These are phyloP conservation scores for Mucor saturninus DNA, from an alignment of 371 early-diverging fungal species.

Conservation along the genomic window DNA sequence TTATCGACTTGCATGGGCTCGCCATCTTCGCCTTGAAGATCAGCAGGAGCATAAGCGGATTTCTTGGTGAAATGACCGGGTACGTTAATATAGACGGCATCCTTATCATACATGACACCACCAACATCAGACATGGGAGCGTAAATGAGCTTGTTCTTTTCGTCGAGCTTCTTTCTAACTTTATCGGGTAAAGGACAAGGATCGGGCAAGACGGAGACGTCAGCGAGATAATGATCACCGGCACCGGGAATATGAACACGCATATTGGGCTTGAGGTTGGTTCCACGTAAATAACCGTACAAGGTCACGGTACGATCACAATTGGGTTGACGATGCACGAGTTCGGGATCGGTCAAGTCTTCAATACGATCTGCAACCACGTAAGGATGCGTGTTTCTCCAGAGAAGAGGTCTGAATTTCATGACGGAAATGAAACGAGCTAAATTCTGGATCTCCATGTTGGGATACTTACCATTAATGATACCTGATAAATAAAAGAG, in stretches of 20 bases:
- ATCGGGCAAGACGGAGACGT: conserved; percentile 81
- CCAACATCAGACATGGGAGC: conserved; percentile 99
- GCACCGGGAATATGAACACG: conserved; percentile 95
- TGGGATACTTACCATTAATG: conserved; percentile 91
- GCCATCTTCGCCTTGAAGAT: conserved; percentile 37
- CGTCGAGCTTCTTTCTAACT: conserved; percentile 84
- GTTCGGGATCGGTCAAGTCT: conserved; percentile 93
- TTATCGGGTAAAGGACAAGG: conserved; percentile 96
- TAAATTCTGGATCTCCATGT: conserved; percentile 91
- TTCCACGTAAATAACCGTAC: conserved; percentile 95
- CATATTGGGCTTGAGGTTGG: conserved; percentile 82
- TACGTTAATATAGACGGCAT: conserved; percentile 97
- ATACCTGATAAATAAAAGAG: conserved; percentile 95
- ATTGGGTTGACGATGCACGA: conserved; percentile 78
- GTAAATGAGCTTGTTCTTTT: conserved; percentile 93
- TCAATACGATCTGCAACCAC: conserved; percentile 95
- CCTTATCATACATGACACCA: conserved; percentile 98
- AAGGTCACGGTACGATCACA: conserved; percentile 91
- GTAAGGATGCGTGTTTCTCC: conserved; percentile 96
- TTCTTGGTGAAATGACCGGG: conserved; percentile 83
- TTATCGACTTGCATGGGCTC: conserved; percentile 35
- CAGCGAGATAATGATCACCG: conserved; percentile 84
- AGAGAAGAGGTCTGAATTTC: conserved; percentile 96
- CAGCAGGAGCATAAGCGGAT: conserved; percentile 51
- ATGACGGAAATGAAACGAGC: conserved; percentile 96